A percentile compares a stretch with the other conserved stretches of the same genome.
Evolutionary conservation across 129 eudicot genomes (phyloP).

Genomic region (Ambrosia trifida): DNA sequence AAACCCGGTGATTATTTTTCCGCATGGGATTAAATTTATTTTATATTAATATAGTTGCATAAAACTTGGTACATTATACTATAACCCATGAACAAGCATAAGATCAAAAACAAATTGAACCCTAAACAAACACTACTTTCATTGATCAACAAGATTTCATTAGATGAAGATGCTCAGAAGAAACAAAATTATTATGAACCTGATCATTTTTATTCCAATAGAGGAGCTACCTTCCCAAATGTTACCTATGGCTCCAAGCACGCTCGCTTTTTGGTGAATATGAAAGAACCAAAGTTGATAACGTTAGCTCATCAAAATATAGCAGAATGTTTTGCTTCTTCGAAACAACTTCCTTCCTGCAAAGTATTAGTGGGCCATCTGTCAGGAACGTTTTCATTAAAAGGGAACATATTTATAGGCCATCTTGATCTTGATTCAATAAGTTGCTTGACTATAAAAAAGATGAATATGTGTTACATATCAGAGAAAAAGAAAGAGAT

Average conservation of each 20-base stretch:
- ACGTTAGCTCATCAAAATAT: conserved; percentile 59
- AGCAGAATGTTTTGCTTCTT: conserved; percentile 43
- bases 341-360: conserved; percentile 75
- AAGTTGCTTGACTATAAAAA: background rate
- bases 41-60: background rate
- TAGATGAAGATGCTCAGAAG: conserved; percentile 11
- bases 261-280: conserved; percentile 85
- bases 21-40: too few relatives aligned
- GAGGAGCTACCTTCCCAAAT: conserved; percentile 28
- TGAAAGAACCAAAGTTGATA: conserved; percentile 73
- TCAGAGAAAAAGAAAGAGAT: conserved; percentile 3
- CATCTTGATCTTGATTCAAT: background rate
- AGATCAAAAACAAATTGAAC: background rate
- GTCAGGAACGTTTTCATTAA: background rate
- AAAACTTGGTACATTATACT: background rate
- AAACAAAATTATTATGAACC: conserved; percentile 5
- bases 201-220: background rate
- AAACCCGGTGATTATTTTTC: too few relatives aligned
- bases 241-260: conserved; percentile 95
- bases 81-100: too few relatives aligned
- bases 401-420: conserved; percentile 1
- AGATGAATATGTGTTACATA: background rate
- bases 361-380: conserved; percentile 2
- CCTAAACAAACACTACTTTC: conserved; percentile 5
- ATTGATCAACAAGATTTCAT: conserved; percentile 4